Percentiles rank a stretch among this genome's conserved stretches.
Conservation (phyloP, 2,329 filamentous ascomycete genomes). For the Fonsecaea nubica region DNA sequence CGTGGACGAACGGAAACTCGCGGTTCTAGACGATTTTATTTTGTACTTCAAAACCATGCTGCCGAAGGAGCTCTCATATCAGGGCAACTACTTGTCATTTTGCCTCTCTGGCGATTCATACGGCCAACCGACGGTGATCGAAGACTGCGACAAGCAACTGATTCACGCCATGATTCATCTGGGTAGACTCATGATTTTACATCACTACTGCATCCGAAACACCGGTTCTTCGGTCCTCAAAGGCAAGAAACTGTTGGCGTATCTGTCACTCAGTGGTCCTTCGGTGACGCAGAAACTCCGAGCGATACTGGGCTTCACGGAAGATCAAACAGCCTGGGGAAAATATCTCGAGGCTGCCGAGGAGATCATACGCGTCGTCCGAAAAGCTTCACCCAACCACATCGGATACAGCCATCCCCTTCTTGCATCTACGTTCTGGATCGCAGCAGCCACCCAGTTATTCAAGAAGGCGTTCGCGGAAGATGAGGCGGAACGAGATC, state of each 20-base stretch:
- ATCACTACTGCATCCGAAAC: conserved; percentile 7
- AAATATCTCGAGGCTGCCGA: conserved; percentile 15
- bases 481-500: conserved; percentile 9
- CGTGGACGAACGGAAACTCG: conserved; percentile 5
- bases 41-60: conserved; percentile 6
- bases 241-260: background rate
- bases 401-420: conserved; percentile 20
- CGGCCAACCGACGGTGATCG: background rate
- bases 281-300: conserved; percentile 10
- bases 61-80: conserved; percentile 3
- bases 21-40: conserved; percentile 11
- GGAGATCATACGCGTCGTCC: conserved; percentile 17
- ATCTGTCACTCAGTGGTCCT: background rate
- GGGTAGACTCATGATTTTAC: conserved; percentile 4
- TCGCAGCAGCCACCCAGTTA: conserved; percentile 13
- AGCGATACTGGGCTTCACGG: conserved; percentile 8
- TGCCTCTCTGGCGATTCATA: conserved; percentile 5
- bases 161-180: conserved; percentile 17
- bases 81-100: conserved; percentile 19
- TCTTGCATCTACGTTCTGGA: conserved; percentile 19
- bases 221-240: background rate
- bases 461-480: conserved; percentile 10
- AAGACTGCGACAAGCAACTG: conserved; percentile 10
- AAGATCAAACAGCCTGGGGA: conserved; percentile 7
- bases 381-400: conserved; percentile 10